Evolutionary conservation across 176 grass and related monocot genomes (phyloP), one percentile per base, ranked within the genome.

Genomic region (Chloris gayana): DNA sequence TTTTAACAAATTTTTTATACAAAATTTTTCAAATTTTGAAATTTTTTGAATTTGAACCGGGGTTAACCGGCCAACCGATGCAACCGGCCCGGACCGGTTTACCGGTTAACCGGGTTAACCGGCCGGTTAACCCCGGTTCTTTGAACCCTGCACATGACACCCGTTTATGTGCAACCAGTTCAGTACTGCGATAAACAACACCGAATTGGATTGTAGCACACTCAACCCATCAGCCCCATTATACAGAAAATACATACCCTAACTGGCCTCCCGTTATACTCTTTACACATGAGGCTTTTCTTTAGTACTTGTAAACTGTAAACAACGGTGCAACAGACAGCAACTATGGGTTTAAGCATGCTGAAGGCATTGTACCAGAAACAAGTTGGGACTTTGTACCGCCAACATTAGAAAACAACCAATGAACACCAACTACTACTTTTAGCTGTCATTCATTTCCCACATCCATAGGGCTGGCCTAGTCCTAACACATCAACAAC

Each of bases 301-400:
- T 17, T 66, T 53, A 17, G 17, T 34, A 51, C 8, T 9, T 63
- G 21, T 10, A 64, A 58, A n/a, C 22, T 62, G 17, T 71, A 84
- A 25, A 4, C 34, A 71, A 66, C 1, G 12, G 14, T 9, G 22
- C 37, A 19, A 26, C 39, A 51, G 30, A 70, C 61, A 18, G 45
- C 77, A 70, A 64, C 26, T 70, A 56, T 61, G 79, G 25, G 31
- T 60, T 65, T 22, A 32, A 27, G 59, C 45, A 89, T 46, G 24
- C 54, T n/a, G n/a, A 60, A 35, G 44, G 22, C 11, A 18, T 70
- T 69, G 47, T 77, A 67, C 21, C 37, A 13, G 21, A 14, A 82
- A 61, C 77, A 80, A 33, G 31, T 38, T 39, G 61, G 74, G 62
- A 51, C 61, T 47, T 64, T 73, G 37, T 84, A 79, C 83, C 29